These are phyloP conservation scores for Moniliophthora roreri DNA, from an alignment of 1,284 basidiomycete species.

Conservation along the genomic window DNA sequence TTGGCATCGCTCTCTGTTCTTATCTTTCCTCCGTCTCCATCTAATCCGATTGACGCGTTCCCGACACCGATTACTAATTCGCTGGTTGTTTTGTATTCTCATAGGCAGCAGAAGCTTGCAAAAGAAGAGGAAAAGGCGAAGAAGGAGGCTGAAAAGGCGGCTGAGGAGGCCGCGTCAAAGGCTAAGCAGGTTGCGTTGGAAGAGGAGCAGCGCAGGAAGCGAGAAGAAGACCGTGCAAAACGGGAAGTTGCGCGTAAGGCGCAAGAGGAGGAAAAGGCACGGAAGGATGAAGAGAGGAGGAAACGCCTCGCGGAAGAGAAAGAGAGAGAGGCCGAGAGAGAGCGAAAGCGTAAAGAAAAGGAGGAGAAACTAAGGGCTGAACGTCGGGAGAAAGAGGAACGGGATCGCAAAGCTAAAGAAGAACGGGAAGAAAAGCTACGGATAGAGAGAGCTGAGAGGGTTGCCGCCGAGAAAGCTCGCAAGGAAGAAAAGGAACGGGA, in stretches of 20 bases:
- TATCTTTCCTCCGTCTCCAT: constrained; percentile 3
- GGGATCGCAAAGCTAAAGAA: constrained; percentile 56
- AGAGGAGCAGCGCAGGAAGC: constrained; percentile 48
- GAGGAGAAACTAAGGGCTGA: constrained; percentile 67
- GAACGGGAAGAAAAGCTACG: constrained; percentile 62
- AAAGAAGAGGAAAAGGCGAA: constrained; percentile 89
- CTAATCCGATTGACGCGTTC: background rate
- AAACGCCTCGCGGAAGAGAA: constrained; percentile 49
- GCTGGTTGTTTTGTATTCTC: constrained; percentile 14
- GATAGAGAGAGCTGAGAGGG: constrained; percentile 39
- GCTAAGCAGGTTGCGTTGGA: constrained; percentile 66
- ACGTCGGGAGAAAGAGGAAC: constrained; percentile 67
- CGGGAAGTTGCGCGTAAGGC: constrained; percentile 24
- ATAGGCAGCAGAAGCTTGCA: constrained; percentile 85
- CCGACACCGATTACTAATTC: constrained; percentile 6
- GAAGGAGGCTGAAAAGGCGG: constrained; percentile 79
- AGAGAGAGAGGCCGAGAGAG: constrained; percentile 48
- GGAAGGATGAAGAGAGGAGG: constrained; percentile 9
- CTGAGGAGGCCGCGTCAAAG: constrained; percentile 66
- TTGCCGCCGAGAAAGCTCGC: constrained; percentile 19
- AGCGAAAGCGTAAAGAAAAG: constrained; percentile 65
- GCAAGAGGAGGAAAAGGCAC: constrained; percentile 19
- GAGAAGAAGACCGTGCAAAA: constrained; percentile 46
- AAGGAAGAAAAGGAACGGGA: constrained; percentile 50
- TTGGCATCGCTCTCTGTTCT: background rate